Conservation (phyloP, 2,329 filamentous ascomycete genomes). For the Laburnicola sp. region DNA sequence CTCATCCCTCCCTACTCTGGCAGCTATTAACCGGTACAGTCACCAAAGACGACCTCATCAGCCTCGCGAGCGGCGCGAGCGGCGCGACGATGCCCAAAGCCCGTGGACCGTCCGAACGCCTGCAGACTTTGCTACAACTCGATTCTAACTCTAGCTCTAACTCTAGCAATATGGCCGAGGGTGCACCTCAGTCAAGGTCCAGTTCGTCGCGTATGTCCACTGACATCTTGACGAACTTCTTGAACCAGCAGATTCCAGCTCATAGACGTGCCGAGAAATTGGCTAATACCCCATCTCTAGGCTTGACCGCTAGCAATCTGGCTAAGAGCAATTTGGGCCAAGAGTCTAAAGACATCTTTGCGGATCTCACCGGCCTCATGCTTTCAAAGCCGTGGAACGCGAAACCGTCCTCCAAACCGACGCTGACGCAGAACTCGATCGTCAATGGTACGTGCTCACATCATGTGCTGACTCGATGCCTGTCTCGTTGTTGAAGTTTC, state of each 20-base stretch:
- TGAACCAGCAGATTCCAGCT: no score
- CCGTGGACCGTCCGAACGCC: background rate
- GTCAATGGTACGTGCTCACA: no score
- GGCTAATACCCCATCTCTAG: no score
- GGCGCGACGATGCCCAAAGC: background rate
- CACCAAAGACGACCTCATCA: slow-evolving; percentile 17
- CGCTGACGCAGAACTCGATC: no score
- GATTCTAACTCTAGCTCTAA: no score
- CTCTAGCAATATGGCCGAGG: no score
- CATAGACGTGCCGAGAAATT: no score
- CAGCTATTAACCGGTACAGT: slow-evolving; percentile 6
- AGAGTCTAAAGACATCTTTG: slow-evolving; percentile 10
- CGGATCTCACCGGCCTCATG: slow-evolving; percentile 7
- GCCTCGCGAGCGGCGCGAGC: background rate
- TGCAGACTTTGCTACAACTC: background rate
- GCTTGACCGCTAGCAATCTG: background rate
- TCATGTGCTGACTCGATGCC: background rate
- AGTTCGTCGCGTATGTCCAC: no score
- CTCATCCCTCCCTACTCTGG: no score
- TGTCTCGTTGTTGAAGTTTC: no score
- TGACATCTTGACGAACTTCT: no score
- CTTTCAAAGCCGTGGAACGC: background rate
- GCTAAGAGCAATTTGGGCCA: background rate
- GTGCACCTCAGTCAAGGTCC: no score
- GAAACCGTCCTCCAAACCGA: background rate